phyloP scores from a whole-genome alignment of 73 alveolate species.

The Breviolum minutum region DNA sequence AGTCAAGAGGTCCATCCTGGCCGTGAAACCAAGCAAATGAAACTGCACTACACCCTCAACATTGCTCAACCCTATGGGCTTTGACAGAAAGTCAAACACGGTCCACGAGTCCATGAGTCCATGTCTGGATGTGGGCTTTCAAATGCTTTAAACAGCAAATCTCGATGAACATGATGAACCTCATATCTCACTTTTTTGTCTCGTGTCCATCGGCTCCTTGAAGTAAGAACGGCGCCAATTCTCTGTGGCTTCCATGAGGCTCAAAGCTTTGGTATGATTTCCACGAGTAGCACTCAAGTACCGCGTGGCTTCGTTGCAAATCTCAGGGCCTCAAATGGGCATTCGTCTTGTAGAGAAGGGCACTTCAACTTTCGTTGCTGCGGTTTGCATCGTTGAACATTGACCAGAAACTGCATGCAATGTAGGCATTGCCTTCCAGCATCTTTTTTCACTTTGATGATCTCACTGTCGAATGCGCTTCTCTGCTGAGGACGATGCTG shows the following conservation, averaged over 20 bases:
- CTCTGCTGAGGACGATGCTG: background rate
- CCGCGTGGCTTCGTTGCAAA: constrained; percentile 67
- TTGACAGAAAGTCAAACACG: too few relatives aligned
- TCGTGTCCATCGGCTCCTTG: background rate
- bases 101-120: too few relatives aligned
- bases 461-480: too few relatives aligned
- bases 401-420: too few relatives aligned
- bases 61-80: too few relatives aligned
- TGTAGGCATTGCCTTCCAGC: too few relatives aligned
- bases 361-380: background rate
- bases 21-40: background rate
- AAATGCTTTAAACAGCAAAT: too few relatives aligned
- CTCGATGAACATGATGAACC: background rate
- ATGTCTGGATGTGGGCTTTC: too few relatives aligned
- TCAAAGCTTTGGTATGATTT: constrained; percentile 49
- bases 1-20: constrained; percentile 83
- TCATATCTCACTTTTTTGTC: background rate
- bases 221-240: constrained; percentile 64
- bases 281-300: constrained; percentile 63
- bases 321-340: constrained; percentile 65
- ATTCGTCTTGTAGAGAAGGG: background rate
- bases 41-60: background rate
- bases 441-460: too few relatives aligned
- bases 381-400: background rate
- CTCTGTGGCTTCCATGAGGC: constrained; percentile 77